These are phyloP conservation scores for Ajuga reptans DNA, from an alignment of 305 asterid genomes.

Conservation along the genomic window DNA sequence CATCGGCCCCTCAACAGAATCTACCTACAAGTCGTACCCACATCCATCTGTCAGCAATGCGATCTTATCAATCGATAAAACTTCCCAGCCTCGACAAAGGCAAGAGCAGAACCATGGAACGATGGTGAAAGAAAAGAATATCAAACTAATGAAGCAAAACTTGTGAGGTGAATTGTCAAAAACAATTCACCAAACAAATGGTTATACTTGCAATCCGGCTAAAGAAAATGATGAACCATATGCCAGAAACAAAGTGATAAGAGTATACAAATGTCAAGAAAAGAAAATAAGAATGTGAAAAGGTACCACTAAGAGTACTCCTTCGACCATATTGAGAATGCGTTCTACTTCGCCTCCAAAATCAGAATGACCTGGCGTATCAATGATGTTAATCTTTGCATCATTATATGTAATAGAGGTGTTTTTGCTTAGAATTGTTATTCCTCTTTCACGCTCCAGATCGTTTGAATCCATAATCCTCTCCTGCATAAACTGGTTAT, in stretches of 20 bases:
- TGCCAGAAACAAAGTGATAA: background rate
- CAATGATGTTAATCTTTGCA: conserved; percentile 89
- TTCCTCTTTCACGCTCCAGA: conserved; percentile 98
- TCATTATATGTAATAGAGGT: conserved; percentile 82
- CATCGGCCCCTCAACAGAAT: conserved; percentile 99
- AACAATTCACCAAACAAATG: background rate
- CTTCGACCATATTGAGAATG: conserved; percentile 99
- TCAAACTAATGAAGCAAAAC: background rate
- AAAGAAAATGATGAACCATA: background rate
- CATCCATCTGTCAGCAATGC: conserved; percentile 21
- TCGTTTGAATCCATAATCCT: conserved; percentile 98
- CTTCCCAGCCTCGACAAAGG: background rate
- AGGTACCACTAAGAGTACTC: conserved; percentile 92
- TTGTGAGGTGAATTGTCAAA: background rate
- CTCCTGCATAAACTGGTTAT: conserved; percentile 85
- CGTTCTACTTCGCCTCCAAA: conserved; percentile 99
- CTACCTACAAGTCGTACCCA: conserved; percentile 56
- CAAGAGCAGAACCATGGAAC: background rate
- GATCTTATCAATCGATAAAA: conserved; percentile 5
- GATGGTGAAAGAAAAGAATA: background rate
- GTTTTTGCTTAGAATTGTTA: conserved; percentile 94
- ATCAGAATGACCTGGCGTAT: conserved; percentile 99
- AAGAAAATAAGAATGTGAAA: background rate
- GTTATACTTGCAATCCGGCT: background rate
- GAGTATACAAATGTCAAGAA: background rate